Evolutionary conservation across 2,329 filamentous ascomycete genomes (phyloP).

Genomic region (Colletotrichum spinosum): DNA sequence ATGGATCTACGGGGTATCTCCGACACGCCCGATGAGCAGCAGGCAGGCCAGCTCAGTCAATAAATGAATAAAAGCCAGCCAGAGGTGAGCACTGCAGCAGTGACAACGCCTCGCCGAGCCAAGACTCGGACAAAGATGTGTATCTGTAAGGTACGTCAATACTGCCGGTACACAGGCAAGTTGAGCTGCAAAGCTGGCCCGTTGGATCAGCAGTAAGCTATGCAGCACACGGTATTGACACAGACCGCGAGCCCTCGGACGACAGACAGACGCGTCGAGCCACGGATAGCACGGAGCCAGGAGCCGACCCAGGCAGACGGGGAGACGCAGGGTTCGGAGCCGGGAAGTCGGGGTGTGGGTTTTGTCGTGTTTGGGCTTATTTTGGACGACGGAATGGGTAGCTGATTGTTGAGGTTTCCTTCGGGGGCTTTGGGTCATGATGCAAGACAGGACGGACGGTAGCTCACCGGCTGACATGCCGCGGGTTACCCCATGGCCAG

Average conservation of each 20-base stretch:
- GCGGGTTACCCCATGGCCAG: slow-evolving; percentile 8
- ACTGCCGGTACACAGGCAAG: too few relatives aligned
- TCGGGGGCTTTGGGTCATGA: slow-evolving; percentile 1
- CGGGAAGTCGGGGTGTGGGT: slow-evolving; percentile 9
- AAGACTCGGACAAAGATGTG: background rate
- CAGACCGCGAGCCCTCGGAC: slow-evolving; percentile 12
- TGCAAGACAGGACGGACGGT: slow-evolving; percentile 5
- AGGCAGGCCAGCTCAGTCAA: slow-evolving; percentile 4
- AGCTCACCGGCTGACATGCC: slow-evolving; percentile 16
- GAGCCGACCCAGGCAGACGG: slow-evolving; percentile 26
- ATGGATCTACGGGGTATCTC: slow-evolving; percentile 32
- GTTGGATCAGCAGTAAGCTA: too few relatives aligned
- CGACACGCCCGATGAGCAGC: slow-evolving; percentile 22
- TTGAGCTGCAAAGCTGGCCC: too few relatives aligned
- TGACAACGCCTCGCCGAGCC: slow-evolving; percentile 3
- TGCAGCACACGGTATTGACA: slow-evolving; percentile 8
- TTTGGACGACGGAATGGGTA: slow-evolving; percentile 23
- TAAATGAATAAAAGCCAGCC: background rate
- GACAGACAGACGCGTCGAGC: slow-evolving; percentile 7
- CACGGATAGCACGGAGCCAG: slow-evolving; percentile 11
- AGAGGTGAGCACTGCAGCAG: background rate
- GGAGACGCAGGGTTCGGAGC: slow-evolving; percentile 26
- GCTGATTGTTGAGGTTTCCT: slow-evolving; percentile 29
- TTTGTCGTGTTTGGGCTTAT: slow-evolving; percentile 30
- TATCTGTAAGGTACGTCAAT: too few relatives aligned